A percentile compares a stretch with the other conserved stretches of the same genome.
phyloP scores from a whole-genome alignment of 2,329 filamentous ascomycete species.

The Chrysoporthe cubensis region DNA sequence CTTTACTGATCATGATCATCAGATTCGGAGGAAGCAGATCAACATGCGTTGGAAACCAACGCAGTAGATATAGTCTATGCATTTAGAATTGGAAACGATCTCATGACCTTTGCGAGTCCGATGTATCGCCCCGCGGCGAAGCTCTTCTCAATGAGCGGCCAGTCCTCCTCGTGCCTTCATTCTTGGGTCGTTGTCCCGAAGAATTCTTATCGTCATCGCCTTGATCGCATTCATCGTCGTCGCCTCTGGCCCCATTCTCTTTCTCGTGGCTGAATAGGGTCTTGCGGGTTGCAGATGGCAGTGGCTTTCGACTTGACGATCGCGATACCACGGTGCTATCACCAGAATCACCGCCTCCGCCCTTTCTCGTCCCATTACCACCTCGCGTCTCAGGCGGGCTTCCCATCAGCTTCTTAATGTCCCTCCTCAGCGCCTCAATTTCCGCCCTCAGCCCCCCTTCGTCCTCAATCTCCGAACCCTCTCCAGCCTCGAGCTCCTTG shows the following conservation, averaged over 20 bases:
- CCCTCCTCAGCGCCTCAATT: conserved; percentile 12
- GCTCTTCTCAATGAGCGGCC: background rate
- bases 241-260: background rate
- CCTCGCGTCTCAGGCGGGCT: too few species aligned
- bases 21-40: conserved; percentile 70
- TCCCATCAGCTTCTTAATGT: background rate
- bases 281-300: background rate
- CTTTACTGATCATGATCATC: conserved; percentile 39
- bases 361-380: background rate
- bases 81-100: background rate
- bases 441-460: conserved; percentile 8
- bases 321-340: background rate
- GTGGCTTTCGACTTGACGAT: background rate
- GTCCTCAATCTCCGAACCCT: background rate
- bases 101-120: conserved; percentile 9
- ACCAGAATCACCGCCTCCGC: background rate
- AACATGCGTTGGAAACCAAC: conserved; percentile 62
- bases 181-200: background rate
- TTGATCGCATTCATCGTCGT: background rate
- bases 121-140: background rate
- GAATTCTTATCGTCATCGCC: conserved; percentile 1
- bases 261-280: background rate
- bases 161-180: background rate
- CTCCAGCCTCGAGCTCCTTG: background rate
- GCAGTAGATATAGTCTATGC: conserved; percentile 31